Conservation (phyloP, 371 early-diverging fungal species). For the Sanchytrium tribonematis region DNA sequence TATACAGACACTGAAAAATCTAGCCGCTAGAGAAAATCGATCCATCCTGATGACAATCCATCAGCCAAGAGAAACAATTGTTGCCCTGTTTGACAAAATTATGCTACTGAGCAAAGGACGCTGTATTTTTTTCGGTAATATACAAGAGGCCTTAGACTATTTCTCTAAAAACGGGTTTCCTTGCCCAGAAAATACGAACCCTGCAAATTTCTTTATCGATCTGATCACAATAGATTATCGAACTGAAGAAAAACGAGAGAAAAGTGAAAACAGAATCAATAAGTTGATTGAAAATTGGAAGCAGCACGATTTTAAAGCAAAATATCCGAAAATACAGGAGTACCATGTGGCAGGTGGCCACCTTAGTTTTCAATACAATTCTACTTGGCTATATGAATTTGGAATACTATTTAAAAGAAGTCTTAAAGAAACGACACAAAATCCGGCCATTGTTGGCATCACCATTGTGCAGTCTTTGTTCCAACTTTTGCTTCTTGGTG, state of each 20-base stretch:
- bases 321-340: background rate
- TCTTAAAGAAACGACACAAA: conserved; percentile 12
- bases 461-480: conserved; percentile 12
- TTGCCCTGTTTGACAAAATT: conserved; percentile 39
- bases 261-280: conserved; percentile 9
- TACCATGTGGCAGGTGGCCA: background rate
- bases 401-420: conserved; percentile 13
- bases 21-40: conserved; percentile 28
- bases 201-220: conserved; percentile 44
- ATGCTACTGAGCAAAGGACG: conserved; percentile 35
- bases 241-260: conserved; percentile 7
- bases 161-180: conserved; percentile 33
- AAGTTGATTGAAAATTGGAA: conserved; percentile 10
- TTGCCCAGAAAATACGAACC: conserved; percentile 36
- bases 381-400: conserved; percentile 10
- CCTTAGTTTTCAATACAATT: conserved; percentile 4
- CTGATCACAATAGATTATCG: conserved; percentile 20
- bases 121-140: conserved; percentile 41
- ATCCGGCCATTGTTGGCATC: conserved; percentile 11
- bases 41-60: conserved; percentile 33
- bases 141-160: conserved; percentile 18
- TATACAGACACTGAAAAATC: conserved; percentile 30
- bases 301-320: background rate
- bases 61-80: conserved; percentile 41
- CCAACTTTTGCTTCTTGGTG: conserved; percentile 7